Percentiles rank a stretch among this genome's conserved stretches.
phyloP scores from a whole-genome alignment of 768 basidiomycete species.

The Amanita exitialis region DNA sequence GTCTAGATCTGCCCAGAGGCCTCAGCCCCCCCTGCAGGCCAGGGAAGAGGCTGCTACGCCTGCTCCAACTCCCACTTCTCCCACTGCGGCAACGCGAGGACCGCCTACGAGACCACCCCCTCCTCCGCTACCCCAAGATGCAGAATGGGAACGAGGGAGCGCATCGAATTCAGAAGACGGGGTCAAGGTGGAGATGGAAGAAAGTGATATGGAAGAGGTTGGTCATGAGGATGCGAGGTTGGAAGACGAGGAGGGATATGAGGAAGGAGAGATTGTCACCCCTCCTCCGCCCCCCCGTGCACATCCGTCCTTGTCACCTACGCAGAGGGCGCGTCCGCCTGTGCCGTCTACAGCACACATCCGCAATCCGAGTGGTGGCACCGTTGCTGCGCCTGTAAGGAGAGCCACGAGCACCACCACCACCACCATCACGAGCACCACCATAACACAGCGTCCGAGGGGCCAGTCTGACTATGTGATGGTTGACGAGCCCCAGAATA shows the following conservation, averaged over 20 bases:
- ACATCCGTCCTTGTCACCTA: constrained; percentile 18
- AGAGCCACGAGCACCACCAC: constrained; percentile 3
- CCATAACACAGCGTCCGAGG: constrained; percentile 8
- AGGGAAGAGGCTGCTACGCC: not conserved
- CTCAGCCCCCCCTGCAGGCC: constrained; percentile 19
- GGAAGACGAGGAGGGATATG: constrained; percentile 19
- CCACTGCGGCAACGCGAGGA: constrained; percentile 6
- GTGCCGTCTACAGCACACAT: not conserved
- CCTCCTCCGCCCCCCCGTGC: constrained; percentile 36
- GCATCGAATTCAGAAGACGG: constrained; percentile 43
- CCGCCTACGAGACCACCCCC: constrained; percentile 18
- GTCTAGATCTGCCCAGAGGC: constrained; percentile 16
- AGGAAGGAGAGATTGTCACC: constrained; percentile 32
- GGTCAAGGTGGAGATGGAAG: constrained; percentile 57
- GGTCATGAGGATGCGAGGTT: constrained; percentile 40
- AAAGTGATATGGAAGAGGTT: constrained; percentile 66
- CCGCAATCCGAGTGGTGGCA: not conserved
- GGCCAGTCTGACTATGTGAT: constrained; percentile 48
- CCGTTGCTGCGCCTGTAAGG: constrained; percentile 6
- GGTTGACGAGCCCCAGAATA: constrained; percentile 41
- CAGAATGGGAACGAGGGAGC: constrained; percentile 39
- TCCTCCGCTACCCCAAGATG: constrained; percentile 21
- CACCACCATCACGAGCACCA: not conserved
- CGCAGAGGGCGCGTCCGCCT: not conserved
- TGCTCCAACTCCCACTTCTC: not conserved